phyloP scores from a whole-genome alignment of 805 yeast species.

The Candida hispaniensis region DNA sequence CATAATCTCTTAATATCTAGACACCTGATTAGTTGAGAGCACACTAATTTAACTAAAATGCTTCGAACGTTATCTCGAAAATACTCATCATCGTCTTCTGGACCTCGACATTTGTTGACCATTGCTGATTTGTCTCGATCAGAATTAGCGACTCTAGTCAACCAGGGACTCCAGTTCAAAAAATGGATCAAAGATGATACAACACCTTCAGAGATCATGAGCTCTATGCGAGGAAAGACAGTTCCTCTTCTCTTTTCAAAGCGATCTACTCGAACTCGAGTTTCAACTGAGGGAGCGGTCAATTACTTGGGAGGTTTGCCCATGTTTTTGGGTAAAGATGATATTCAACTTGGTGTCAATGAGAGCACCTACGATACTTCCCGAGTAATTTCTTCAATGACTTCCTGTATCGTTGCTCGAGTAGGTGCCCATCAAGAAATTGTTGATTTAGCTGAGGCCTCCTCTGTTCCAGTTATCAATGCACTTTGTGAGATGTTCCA shows the following conservation, averaged over 20 bases:
- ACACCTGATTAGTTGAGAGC: no score
- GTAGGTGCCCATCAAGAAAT: constrained; percentile 81
- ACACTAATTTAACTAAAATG: constrained; percentile 8
- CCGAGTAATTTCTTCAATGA: constrained; percentile 86
- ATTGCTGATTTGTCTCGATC: constrained; percentile 65
- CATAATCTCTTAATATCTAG: no score
- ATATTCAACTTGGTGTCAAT: constrained; percentile 92
- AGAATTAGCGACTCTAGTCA: constrained; percentile 63
- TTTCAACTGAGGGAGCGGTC: constrained; percentile 90
- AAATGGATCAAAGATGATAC: constrained; percentile 45
- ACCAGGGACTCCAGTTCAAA: constrained; percentile 64
- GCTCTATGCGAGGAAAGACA: constrained; percentile 60
- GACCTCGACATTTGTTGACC: constrained; percentile 69
- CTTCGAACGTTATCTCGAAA: no score
- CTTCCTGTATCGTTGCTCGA: constrained; percentile 94
- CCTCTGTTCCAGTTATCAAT: constrained; percentile 84
- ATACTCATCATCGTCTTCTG: no score
- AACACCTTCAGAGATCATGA: constrained; percentile 25
- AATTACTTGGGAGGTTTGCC: constrained; percentile 91
- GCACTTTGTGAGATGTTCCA: constrained; percentile 88
- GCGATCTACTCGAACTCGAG: constrained; percentile 90
- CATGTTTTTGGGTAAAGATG: constrained; percentile 92
- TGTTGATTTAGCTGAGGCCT: constrained; percentile 60
- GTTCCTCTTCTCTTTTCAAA: constrained; percentile 79
- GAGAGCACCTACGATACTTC: constrained; percentile 86